Base-by-base conservation (phyloP, 1,284 basidiomycete genomes). In the Rhodotorula sp. region DNA sequence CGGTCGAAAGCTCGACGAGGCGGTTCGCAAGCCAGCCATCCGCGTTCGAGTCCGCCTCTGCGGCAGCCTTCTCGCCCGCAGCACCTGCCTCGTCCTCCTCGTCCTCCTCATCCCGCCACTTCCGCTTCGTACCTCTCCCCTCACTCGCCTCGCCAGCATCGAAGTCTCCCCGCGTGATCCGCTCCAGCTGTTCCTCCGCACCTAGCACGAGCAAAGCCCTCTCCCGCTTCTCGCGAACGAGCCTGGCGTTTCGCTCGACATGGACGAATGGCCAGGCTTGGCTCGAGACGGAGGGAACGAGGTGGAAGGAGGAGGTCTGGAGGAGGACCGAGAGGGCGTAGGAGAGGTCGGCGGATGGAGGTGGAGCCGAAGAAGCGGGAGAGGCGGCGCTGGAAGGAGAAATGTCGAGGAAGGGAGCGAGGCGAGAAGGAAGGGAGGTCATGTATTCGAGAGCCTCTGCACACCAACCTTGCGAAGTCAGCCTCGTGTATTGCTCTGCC, bases 261-360 rank as follows among this genome's bases (percentile, higher is more conserved):
- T n/a, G 20, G 4, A 44, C 60, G 26, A 30, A 44, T 10, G 60
- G 60, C 55, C 55, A 57, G 28, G 4, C 26, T 22, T 2, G 60
- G 60, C 50, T 44, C 30, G 28, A 30, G 26, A 28, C 15, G 5
- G 18, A 6, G 18, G 60, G 51, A 34, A 53, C 48, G 60, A 53
- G 51, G 26, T 30, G 51, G 22, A 60, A 60, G 2, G 30, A 30
- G 15, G 34, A 28, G 1, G 50, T 30, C 37, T 37, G 30, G 37
- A 61, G 48, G 60, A 61, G 31, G 28, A 34, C 26, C 34, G 52
- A 28, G 8, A 61, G 34, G 6, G 13, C 40, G 37, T 3, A 46
- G 11, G 31, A 9, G 28, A 61, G 51, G 51, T 61, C 60, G 26
- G 60, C 51, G 22, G 60, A 53, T 6, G 60, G 60, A 24, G 31